phyloP scores from a whole-genome alignment of 2,329 filamentous ascomycete species.

The Boeremia lycopersici region DNA sequence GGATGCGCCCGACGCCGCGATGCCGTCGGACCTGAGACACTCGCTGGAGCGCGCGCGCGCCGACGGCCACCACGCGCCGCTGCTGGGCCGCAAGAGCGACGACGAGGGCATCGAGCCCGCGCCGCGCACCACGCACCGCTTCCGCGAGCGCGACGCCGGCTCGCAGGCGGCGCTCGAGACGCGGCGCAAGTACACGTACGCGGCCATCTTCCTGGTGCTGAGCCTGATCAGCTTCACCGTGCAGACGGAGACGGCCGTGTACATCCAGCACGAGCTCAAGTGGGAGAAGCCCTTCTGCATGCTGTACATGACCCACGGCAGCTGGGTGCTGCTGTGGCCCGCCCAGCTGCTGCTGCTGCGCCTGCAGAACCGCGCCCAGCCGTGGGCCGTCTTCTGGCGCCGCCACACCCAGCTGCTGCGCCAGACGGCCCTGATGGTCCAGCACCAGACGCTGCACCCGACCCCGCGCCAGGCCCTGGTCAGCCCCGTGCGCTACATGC shows the following conservation, averaged over 20 bases:
- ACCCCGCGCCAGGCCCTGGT: conserved; percentile 53
- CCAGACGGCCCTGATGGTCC: conserved; percentile 81
- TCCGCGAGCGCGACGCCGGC: conserved; percentile 79
- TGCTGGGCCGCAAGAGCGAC: conserved; percentile 55
- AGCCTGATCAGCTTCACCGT: conserved; percentile 88
- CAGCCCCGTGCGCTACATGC: conserved; percentile 73
- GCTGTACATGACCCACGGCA: conserved; percentile 96
- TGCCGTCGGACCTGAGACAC: conserved; percentile 58
- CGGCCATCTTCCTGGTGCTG: conserved; percentile 79
- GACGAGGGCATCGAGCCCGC: conserved; percentile 44
- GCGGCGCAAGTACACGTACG: conserved; percentile 83
- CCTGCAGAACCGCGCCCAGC: conserved; percentile 75
- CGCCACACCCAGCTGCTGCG: conserved; percentile 67
- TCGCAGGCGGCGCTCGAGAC: conserved; percentile 68
- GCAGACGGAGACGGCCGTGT: conserved; percentile 93
- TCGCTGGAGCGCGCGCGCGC: conserved; percentile 47
- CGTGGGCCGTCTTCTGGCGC: conserved; percentile 87
- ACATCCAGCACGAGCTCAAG: conserved; percentile 88
- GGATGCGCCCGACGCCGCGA: conserved; percentile 53
- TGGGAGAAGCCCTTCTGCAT: conserved; percentile 99
- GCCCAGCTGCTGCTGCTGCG: conserved; percentile 80
- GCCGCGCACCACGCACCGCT: conserved; percentile 54
- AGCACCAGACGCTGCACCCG: conserved; percentile 75
- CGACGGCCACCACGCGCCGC: conserved; percentile 56
- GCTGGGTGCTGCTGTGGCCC: conserved; percentile 90